Evolutionary conservation across 495 filamentous ascomycete species (phyloP).

Genomic region (Podospora pseudoanserina): DNA sequence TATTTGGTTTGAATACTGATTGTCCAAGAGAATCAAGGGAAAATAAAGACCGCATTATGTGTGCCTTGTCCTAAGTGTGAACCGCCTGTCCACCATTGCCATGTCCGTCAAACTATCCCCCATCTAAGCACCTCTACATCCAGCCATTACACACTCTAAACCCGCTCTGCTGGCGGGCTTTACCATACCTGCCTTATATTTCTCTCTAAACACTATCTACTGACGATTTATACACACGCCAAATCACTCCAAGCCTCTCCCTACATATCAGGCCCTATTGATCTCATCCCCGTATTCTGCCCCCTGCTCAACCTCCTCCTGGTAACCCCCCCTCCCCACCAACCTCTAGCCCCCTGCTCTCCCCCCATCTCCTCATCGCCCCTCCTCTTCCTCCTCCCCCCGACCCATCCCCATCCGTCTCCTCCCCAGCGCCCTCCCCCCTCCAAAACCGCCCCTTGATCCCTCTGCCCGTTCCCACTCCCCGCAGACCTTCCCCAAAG

Average conservation of each 20-base stretch:
- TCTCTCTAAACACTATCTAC: not conserved
- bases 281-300: slow-evolving; percentile 6
- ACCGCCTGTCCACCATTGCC: no score
- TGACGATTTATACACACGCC: not conserved
- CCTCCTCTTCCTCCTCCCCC: slow-evolving; percentile 11
- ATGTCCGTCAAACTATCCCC: not conserved
- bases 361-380: slow-evolving; percentile 33
- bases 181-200: not conserved
- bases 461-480: not conserved
- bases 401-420: slow-evolving; percentile 11
- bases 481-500: slow-evolving; percentile 33
- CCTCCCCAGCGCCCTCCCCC: slow-evolving; percentile 3
- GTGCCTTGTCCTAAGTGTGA: no score
- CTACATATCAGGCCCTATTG: not conserved
- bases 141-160: not conserved
- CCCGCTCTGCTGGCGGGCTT: not conserved
- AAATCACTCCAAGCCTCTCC: not conserved
- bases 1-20: no score
- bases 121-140: not conserved
- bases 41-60: no score
- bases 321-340: slow-evolving; percentile 8
- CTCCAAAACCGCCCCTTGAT: not conserved
- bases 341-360: slow-evolving; percentile 15
- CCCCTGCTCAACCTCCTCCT: slow-evolving; percentile 17
- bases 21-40: no score